Percentiles rank a stretch among this genome's conserved stretches.
Conservation (phyloP, 2,329 filamentous ascomycete genomes). For the Penicillium janthinellum region DNA sequence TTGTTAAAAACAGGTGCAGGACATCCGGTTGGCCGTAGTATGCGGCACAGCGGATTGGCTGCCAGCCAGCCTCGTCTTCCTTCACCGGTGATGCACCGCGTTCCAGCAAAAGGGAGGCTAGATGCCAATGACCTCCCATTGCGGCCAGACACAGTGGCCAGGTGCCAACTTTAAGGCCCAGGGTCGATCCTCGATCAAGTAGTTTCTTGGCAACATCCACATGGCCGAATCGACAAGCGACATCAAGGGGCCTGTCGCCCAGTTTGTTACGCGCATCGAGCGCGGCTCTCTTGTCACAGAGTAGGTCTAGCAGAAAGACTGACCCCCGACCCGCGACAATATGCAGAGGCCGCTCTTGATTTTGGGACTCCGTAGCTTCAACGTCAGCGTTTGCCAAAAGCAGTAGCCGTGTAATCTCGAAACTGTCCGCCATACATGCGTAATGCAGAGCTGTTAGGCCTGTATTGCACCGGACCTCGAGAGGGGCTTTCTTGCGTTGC, state of each 20-base stretch:
- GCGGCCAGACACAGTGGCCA: constrained; percentile 43
- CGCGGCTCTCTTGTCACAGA: constrained; percentile 36
- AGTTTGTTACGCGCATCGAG: constrained; percentile 36
- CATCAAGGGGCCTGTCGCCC: constrained; percentile 38
- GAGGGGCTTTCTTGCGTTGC: constrained; percentile 33
- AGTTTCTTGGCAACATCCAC: constrained; percentile 37
- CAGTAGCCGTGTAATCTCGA: constrained; percentile 36
- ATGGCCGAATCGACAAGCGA: constrained; percentile 38
- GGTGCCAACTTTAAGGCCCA: constrained; percentile 30
- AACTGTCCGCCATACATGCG: constrained; percentile 36
- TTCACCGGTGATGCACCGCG: constrained; percentile 38
- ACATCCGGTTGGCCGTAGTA: constrained; percentile 41
- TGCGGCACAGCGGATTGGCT: constrained; percentile 41
- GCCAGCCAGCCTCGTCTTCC: constrained; percentile 41
- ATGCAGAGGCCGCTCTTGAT: constrained; percentile 38
- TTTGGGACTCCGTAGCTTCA: constrained; percentile 34
- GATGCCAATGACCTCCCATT: constrained; percentile 35
- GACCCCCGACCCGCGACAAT: constrained; percentile 35
- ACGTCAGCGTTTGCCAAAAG: constrained; percentile 37
- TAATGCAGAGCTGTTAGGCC: constrained; percentile 41
- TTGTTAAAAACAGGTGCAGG: constrained; percentile 35
- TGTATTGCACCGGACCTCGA: constrained; percentile 34
- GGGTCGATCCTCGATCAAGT: constrained; percentile 35
- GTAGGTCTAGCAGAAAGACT: constrained; percentile 32
- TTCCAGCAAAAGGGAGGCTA: constrained; percentile 36